phyloP scores from a whole-genome alignment of 306 rosid species.

The Datisca glomerata region DNA sequence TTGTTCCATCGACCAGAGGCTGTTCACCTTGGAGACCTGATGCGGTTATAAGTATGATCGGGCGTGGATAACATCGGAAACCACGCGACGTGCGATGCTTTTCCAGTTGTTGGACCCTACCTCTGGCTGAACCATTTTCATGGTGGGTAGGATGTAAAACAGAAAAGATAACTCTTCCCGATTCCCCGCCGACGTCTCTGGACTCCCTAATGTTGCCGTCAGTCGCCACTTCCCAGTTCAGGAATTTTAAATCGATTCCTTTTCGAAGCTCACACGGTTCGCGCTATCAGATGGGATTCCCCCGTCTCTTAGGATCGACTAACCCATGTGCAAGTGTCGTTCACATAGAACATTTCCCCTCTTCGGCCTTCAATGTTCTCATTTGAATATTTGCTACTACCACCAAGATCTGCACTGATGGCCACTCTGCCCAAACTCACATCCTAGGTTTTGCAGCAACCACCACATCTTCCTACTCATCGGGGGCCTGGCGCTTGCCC shows the following conservation, averaged over 20 bases:
- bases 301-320: not conserved
- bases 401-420: not conserved
- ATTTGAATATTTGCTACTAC: not conserved
- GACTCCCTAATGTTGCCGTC: slow-evolving; percentile 1
- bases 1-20: not conserved
- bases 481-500: not conserved
- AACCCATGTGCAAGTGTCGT: not conserved
- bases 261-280: not conserved
- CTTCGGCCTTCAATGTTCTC: slow-evolving; percentile 2
- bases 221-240: not conserved
- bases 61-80: not conserved
- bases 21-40: not conserved
- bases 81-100: not conserved
- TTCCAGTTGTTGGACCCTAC: not conserved
- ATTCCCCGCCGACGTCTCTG: slow-evolving; percentile 2
- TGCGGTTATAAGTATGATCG: not conserved
- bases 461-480: not conserved
- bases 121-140: not conserved
- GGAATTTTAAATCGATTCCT: not conserved
- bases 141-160: not conserved
- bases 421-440: slow-evolving; percentile 1
- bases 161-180: slow-evolving; percentile 4
- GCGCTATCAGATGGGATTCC: not conserved
- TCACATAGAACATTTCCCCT: not conserved
- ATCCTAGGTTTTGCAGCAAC: not conserved